Percentiles rank a stretch among this genome's conserved stretches.
Conservation (phyloP, 139 green algal species). For the Tetraselmis striata region DNA sequence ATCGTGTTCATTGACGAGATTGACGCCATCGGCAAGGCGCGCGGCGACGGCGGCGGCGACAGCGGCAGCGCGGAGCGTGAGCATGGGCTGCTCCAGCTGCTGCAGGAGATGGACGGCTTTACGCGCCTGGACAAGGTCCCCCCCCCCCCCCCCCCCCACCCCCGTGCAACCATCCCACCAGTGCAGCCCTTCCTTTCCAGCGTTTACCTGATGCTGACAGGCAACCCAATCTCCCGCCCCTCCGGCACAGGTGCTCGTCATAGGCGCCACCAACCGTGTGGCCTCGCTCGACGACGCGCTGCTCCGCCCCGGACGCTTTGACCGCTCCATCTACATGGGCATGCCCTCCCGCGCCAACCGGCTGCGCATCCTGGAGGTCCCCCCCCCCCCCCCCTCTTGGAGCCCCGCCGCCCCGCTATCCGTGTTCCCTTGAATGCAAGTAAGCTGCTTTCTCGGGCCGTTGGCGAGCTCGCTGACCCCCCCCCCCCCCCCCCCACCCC, state of each 20-base stretch:
- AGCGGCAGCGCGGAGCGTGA: conserved; percentile 55
- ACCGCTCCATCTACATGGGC: conserved; percentile 65
- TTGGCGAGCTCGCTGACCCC: no score
- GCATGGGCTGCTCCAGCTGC: conserved; percentile 66
- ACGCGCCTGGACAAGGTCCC: conserved; percentile 27
- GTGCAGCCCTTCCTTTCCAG: no score
- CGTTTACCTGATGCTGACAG: background rate
- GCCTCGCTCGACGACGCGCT: conserved; percentile 62
- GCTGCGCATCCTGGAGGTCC: conserved; percentile 49
- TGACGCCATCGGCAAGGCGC: conserved; percentile 42
- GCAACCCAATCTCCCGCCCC: no score
- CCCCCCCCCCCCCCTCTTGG: no score
- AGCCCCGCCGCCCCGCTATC: no score
- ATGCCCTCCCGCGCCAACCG: conserved; percentile 43
- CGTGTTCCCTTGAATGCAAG: no score
- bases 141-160: background rate
- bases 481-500: no score
- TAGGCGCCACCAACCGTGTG: conserved; percentile 69
- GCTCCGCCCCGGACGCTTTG: conserved; percentile 66
- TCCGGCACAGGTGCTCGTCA: conserved; percentile 49
- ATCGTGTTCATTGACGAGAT: conserved; percentile 60
- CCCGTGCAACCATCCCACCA: background rate
- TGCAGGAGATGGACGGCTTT: conserved; percentile 68
- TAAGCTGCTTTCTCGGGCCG: no score
- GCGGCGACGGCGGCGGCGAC: conserved; percentile 33